Evolutionary conservation across 768 basidiomycete species (phyloP), one percentile per base, ranked within the genome.

Genomic region (Leccinum olivaceopallidum): DNA sequence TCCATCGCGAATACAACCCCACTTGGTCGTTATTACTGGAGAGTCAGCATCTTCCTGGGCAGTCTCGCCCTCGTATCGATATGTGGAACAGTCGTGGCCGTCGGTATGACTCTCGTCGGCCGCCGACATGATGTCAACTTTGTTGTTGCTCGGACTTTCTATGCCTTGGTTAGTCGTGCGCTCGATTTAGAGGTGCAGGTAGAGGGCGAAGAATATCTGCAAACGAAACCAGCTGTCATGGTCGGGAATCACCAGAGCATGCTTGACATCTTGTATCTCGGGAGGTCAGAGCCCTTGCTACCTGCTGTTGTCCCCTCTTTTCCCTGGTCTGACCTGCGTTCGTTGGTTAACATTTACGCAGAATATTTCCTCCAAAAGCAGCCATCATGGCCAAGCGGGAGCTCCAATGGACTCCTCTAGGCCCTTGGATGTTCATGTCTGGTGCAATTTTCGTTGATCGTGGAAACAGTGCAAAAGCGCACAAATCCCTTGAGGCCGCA

Each of bases 341-440:
- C 53, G 49, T 55, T 54, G 56, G 39, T 49, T 63, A 37, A 37
- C 26, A 16, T 59, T 56, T n/a, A 56, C 50, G 47, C 65, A 91
- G 93, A 66, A 80, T 94, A 65, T 90, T 97, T 78, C 96, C 94
- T 13, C 83, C 83, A 65, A 83, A 84, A 63, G 82, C 92, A 6
- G 84, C 89, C 48, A 95, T 99, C 71, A 92, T 95, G 86, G 88
- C 95, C 20, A 99, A 99, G 82, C 87, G 89, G 68, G 90, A 93
- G 52, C 78, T 98, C 37, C 86, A 89, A 65, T 96, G 81, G 81
- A 79, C 85, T 1, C 97, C 97, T 2, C 82, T 98, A 16, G 96
- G 96, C 1, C 92, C 92, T 61, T 98, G 88, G 79, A 89, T 98
- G 92, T 79, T 81, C 39, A 80, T 95, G 72, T 88, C 91, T 6